These are phyloP conservation scores for Puccinia polysora DNA, from an alignment of 1,284 basidiomycete genomes.

Conservation along the genomic window DNA sequence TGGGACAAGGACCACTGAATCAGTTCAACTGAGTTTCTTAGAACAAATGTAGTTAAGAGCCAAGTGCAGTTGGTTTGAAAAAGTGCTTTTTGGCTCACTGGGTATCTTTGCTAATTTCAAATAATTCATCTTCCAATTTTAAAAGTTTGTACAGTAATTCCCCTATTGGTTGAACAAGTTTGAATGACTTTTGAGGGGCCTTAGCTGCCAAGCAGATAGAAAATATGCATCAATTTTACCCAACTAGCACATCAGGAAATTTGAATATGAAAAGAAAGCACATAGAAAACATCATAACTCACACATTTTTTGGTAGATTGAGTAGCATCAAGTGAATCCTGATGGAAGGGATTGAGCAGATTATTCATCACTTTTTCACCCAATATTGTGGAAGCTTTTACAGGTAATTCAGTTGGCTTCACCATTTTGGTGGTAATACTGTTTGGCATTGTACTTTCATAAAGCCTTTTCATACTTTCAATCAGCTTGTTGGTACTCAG, in stretches of 20 bases:
- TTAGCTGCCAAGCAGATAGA: slow-evolving; percentile 29
- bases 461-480: slow-evolving; percentile 9
- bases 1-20: not conserved
- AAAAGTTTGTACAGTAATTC: slow-evolving; percentile 36
- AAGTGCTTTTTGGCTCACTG: slow-evolving; percentile 24
- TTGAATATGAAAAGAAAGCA: not conserved
- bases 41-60: not conserved
- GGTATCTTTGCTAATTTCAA: slow-evolving; percentile 33
- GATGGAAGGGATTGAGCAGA: not conserved
- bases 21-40: not conserved
- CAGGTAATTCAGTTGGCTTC: slow-evolving; percentile 9
- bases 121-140: slow-evolving; percentile 32
- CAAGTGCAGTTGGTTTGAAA: not conserved
- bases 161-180: slow-evolving; percentile 8
- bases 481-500: slow-evolving; percentile 43
- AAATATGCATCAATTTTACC: not conserved
- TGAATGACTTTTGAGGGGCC: slow-evolving; percentile 19
- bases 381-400: slow-evolving; percentile 37
- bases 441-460: not conserved
- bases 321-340: not conserved
- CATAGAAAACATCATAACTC: not conserved
- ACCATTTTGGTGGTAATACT: not conserved
- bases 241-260: not conserved
- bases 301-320: slow-evolving; percentile 16
- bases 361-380: slow-evolving; percentile 10